A percentile compares a stretch with the other conserved stretches of the same genome.
These are phyloP conservation scores for Elsinoe australis DNA, from an alignment of 2,329 filamentous ascomycete genomes.

Conservation along the genomic window DNA sequence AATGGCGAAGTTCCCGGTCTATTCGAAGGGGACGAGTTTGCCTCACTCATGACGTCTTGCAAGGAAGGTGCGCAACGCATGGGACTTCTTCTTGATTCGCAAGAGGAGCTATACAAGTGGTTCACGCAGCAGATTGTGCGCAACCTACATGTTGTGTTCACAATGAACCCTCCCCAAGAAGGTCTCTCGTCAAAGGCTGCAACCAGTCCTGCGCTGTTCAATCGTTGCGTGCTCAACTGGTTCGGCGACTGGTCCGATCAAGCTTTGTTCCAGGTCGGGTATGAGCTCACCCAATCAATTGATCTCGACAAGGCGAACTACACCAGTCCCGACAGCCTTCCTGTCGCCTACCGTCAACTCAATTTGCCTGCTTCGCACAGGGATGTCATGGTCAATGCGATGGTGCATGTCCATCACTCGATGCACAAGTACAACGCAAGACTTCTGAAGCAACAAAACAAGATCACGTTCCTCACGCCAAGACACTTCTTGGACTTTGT, in stretches of 20 bases:
- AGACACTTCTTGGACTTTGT: slow-evolving; percentile 98
- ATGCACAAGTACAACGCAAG: slow-evolving; percentile 82
- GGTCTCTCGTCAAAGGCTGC: slow-evolving; percentile 92
- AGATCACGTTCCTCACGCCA: slow-evolving; percentile 86
- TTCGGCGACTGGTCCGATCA: slow-evolving; percentile 99
- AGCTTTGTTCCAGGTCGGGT: slow-evolving; percentile 93
- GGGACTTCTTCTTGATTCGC: slow-evolving; percentile 88
- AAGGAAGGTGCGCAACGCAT: slow-evolving; percentile 97
- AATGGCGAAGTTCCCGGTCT: slow-evolving; percentile 99
- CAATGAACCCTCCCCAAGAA: slow-evolving; percentile 97
- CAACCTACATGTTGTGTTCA: slow-evolving; percentile 98
- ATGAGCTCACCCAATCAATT: slow-evolving; percentile 90
- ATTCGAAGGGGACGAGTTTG: slow-evolving; percentile 98
- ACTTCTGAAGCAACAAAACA: slow-evolving; percentile 84
- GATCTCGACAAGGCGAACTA: slow-evolving; percentile 87
- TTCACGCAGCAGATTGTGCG: slow-evolving; percentile 99
- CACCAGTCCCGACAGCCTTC: slow-evolving; percentile 79
- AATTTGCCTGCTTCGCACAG: slow-evolving; percentile 79
- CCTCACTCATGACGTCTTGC: slow-evolving; percentile 97
- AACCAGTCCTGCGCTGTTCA: slow-evolving; percentile 96
- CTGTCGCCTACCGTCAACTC: slow-evolving; percentile 82
- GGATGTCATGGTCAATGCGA: slow-evolving; percentile 89
- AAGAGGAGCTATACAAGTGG: slow-evolving; percentile 99
- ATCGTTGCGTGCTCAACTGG: slow-evolving; percentile 99
- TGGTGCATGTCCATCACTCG: slow-evolving; percentile 98